These are phyloP conservation scores for Hyaloperonospora brassicae DNA, from an alignment of 352 stramenopile genomes.

Conservation along the genomic window DNA sequence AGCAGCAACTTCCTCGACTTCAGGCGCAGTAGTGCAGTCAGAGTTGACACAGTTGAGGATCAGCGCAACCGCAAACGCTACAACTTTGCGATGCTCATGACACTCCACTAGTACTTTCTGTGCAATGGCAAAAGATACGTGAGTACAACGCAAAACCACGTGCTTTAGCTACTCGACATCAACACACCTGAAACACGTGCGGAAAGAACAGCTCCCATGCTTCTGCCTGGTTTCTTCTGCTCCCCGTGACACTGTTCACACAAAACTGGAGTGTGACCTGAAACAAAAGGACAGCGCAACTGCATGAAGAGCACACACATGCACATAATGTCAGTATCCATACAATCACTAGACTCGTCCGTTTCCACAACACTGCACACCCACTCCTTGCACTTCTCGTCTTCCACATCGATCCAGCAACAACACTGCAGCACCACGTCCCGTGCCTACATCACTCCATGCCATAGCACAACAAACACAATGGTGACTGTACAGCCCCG, in stretches of 20 bases:
- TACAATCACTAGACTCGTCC: neutral
- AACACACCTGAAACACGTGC: constrained; percentile 51
- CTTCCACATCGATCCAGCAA: constrained; percentile 52
- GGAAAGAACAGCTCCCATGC: constrained; percentile 64
- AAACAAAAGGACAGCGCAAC: constrained; percentile 36
- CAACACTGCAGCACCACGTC: constrained; percentile 34
- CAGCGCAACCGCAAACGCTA: constrained; percentile 56
- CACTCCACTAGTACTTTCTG: constrained; percentile 81
- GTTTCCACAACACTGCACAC: neutral
- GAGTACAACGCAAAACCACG: neutral
- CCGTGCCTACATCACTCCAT: constrained; percentile 25
- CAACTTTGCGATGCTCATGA: constrained; percentile 66
- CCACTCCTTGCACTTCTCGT: constrained; percentile 38
- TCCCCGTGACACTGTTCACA: constrained; percentile 53
- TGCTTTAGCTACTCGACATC: neutral
- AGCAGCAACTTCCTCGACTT: constrained; percentile 18
- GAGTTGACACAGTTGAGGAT: constrained; percentile 65
- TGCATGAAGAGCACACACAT: constrained; percentile 12
- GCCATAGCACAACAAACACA: too few relatives aligned
- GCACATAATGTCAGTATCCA: constrained; percentile 3
- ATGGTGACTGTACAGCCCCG: too few relatives aligned
- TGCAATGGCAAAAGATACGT: constrained; percentile 5
- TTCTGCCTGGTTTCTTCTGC: constrained; percentile 34
- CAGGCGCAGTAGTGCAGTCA: constrained; percentile 8
- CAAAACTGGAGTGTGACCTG: constrained; percentile 73